Base-by-base conservation (phyloP, 2,329 filamentous ascomycete species). In the Hymenoscyphus scutula region DNA sequence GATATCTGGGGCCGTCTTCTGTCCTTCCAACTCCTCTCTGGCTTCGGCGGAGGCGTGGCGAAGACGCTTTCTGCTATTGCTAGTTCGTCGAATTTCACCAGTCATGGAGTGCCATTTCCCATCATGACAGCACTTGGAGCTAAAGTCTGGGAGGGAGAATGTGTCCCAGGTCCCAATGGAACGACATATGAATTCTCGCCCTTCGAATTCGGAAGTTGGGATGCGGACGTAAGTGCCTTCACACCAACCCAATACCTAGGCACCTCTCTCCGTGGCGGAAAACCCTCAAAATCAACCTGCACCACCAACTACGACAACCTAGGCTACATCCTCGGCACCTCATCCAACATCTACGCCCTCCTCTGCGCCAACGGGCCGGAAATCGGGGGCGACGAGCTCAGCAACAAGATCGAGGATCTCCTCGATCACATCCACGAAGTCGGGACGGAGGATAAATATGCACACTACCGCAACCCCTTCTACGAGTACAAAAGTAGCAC, bases 131-230 rank as follows among this genome's bases (percentile, higher is more conserved):
- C 77, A 4, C 67, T 77, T 8, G 76, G 75, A 19, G 72, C 75
- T 29, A 74, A 76, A 56, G 74, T 70, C 37, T 72, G 65, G 54
- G 63, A 72, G 5, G 76, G 75, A 27, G 70, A 77, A 63, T 81
- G 79, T 67, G 29, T 58, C 1, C 76, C 69, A 5, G 67, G 64
- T 2, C 61, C 64, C 23, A 87, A 88, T 74, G 82, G 83, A 15
- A 86, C 85, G 56, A 80, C 85, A 27, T 89, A 83, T 69, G 88
- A 90, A 69, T 85, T 89, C 74, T 81, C 79, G 64, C 85, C 88
- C 1, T 89, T 81, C 74, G 87, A 90, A 72, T 84, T 89, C 65
- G 88, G 88, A 64, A 82, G 80, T 19, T 89, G 82, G 76, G 87
- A 90, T 71, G 76, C 77, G 0, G 84, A 82, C 10, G 78, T 86